phyloP scores from a whole-genome alignment of 768 basidiomycete species.

The Xanthoconium stramineum region DNA sequence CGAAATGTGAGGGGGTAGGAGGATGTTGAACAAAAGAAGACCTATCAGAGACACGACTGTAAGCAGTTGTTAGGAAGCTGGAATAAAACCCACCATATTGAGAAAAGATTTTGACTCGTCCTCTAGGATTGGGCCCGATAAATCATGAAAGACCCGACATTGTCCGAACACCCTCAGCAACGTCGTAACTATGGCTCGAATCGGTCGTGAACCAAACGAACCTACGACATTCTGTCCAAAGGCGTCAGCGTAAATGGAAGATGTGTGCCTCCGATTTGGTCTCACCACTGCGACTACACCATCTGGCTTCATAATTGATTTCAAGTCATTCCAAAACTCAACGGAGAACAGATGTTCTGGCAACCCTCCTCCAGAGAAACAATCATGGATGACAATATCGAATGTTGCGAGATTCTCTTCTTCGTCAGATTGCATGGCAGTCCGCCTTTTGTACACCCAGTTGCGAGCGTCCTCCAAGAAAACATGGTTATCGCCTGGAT shows the following conservation, averaged over 20 bases:
- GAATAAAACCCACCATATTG: slow-evolving; percentile 60
- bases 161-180: slow-evolving; percentile 65
- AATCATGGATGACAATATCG: slow-evolving; percentile 84
- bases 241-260: not conserved
- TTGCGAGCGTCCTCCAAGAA: slow-evolving; percentile 74
- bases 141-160: slow-evolving; percentile 85
- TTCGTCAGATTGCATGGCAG: slow-evolving; percentile 23
- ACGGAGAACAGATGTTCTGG: slow-evolving; percentile 80
- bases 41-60: slow-evolving; percentile 40
- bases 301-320: slow-evolving; percentile 57
- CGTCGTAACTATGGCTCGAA: slow-evolving; percentile 66
- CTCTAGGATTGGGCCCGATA: slow-evolving; percentile 40
- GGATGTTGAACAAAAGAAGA: slow-evolving; percentile 76
- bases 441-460: slow-evolving; percentile 54
- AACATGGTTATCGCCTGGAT: slow-evolving; percentile 55
- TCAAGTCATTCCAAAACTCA: slow-evolving; percentile 80
- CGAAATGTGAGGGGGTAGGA: slow-evolving; percentile 57
- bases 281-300: slow-evolving; percentile 82
- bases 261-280: slow-evolving; percentile 6
- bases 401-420: slow-evolving; percentile 32
- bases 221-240: slow-evolving; percentile 77
- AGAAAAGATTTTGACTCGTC: slow-evolving; percentile 52
- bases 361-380: slow-evolving; percentile 92
- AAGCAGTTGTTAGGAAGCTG: slow-evolving; percentile 1
- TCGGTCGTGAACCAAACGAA: slow-evolving; percentile 54